Evolutionary conservation across 305 asterid genomes (phyloP).

Genomic region (Fraxinus ornus): DNA sequence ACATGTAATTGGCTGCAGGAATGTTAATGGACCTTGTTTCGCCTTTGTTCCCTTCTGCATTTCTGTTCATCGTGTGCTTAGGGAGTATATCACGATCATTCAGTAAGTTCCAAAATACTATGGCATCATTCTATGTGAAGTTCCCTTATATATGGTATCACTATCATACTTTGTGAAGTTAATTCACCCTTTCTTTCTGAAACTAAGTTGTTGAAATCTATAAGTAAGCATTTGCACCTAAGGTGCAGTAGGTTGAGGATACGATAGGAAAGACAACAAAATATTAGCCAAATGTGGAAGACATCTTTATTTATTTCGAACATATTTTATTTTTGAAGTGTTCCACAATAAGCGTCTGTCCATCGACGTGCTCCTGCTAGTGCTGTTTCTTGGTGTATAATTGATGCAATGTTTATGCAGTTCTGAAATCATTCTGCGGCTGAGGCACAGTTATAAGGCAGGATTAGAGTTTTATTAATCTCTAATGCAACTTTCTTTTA

Average conservation of each 20-base stretch:
- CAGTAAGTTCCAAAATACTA: conserved; percentile 58
- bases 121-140: neutral
- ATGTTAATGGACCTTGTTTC: conserved; percentile 99
- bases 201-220: neutral
- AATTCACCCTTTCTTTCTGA: neutral
- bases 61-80: conserved; percentile 74
- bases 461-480: neutral
- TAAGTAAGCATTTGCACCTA: neutral
- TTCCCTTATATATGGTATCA: neutral
- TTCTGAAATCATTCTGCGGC: neutral
- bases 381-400: neutral
- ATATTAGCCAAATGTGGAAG: neutral
- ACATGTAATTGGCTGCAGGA: conserved; percentile 53
- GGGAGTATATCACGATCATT: conserved; percentile 97
- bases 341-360: neutral
- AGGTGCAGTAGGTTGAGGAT: neutral
- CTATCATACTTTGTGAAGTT: neutral
- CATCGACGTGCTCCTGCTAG: neutral
- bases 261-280: neutral
- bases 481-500: neutral
- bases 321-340: neutral
- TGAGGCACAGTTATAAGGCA: neutral
- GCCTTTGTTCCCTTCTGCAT: conserved; percentile 86
- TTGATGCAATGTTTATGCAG: neutral
- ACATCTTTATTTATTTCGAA: neutral